Percentiles rank a stretch among this genome's conserved stretches.
These are phyloP conservation scores for Yamadazyma jaroonii DNA, from an alignment of 1,139 yeast species.

Conservation along the genomic window DNA sequence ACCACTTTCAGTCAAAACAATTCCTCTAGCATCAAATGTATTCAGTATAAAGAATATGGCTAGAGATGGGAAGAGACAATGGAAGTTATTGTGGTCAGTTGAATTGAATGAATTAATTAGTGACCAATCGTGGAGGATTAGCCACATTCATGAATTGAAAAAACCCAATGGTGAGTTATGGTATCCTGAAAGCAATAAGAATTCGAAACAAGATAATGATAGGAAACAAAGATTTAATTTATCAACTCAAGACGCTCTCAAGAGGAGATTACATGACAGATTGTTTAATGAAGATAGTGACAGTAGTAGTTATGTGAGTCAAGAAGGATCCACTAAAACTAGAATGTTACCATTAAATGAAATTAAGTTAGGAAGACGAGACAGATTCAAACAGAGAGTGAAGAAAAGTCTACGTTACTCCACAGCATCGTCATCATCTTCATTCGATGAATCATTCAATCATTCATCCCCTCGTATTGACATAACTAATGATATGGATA, in stretches of 20 bases:
- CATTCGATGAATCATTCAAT: conserved; percentile 7
- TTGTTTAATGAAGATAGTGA: conserved; percentile 23
- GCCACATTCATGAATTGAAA: conserved; percentile 61
- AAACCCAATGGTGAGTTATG: conserved; percentile 56
- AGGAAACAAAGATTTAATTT: too few relatives aligned
- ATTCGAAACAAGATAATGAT: too few relatives aligned
- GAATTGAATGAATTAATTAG: conserved; percentile 60
- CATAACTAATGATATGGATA: background rate
- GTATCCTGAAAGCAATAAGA: conserved; percentile 38
- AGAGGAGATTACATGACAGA: conserved; percentile 27
- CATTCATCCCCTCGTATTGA: background rate
- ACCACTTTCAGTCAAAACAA: conserved; percentile 28
- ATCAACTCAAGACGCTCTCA: background rate
- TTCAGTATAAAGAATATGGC: conserved; percentile 39
- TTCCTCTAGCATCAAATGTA: conserved; percentile 54
- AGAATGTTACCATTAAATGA: conserved; percentile 7
- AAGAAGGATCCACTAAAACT: background rate
- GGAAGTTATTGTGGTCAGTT: conserved; percentile 61
- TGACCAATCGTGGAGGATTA: conserved; percentile 64
- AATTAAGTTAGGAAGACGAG: conserved; percentile 10
- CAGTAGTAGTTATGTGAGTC: background rate
- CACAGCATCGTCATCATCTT: conserved; percentile 10
- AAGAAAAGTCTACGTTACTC: conserved; percentile 10
- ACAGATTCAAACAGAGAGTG: conserved; percentile 11
- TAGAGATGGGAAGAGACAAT: conserved; percentile 24